A percentile compares a stretch with the other conserved stretches of the same genome.
phyloP scores from a whole-genome alignment of 441 rosid genomes.

The Gossypium schwendimanii region DNA sequence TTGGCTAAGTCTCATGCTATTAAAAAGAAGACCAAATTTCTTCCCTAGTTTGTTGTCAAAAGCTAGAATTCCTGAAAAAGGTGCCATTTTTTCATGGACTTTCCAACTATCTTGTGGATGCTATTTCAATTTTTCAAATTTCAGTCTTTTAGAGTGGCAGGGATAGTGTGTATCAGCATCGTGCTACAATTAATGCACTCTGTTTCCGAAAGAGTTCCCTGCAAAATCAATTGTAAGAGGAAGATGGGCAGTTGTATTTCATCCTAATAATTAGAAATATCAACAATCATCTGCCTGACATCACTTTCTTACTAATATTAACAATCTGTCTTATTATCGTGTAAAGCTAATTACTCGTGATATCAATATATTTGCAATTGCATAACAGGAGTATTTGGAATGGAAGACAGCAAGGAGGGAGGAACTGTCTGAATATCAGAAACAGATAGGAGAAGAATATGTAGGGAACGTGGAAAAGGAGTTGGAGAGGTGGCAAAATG shows the following conservation, averaged over 20 bases:
- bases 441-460: slow-evolving; percentile 59
- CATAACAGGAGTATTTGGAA: slow-evolving; percentile 50
- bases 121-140: neutral
- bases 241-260: slow-evolving; percentile 16
- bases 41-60: neutral
- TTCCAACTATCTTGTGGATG: neutral
- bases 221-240: slow-evolving; percentile 8
- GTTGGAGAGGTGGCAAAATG: slow-evolving; percentile 89
- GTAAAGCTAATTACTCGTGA: neutral
- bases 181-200: slow-evolving; percentile 7
- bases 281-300: slow-evolving; percentile 15
- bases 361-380: neutral
- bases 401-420: slow-evolving; percentile 74
- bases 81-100: neutral
- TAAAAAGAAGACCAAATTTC: neutral
- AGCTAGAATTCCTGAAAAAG: neutral
- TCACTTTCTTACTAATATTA: neutral
- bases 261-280: slow-evolving; percentile 12
- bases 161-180: neutral
- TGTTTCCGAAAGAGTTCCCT: slow-evolving; percentile 1
- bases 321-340: neutral
- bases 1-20: slow-evolving; percentile 4
- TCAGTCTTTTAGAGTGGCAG: neutral
- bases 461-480: slow-evolving; percentile 76
- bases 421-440: slow-evolving; percentile 72